Evolutionary conservation across 2,329 filamentous ascomycete species (phyloP).

Genomic region (Aspergillus ochraceus): DNA sequence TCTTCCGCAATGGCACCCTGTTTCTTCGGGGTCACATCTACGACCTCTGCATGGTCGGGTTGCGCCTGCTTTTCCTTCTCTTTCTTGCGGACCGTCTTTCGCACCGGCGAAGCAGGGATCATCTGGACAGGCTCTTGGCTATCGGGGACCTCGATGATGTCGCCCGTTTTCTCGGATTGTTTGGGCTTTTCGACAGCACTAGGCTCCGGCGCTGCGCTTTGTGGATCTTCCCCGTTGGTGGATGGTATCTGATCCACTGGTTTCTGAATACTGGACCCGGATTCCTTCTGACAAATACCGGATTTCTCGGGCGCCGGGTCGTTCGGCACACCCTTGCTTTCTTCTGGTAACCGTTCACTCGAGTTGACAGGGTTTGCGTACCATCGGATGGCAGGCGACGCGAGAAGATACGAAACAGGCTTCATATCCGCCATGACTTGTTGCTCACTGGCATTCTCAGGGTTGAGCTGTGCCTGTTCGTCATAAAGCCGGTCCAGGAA

Average conservation of each 20-base stretch:
- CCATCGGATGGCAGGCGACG: constrained; percentile 8
- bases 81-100: background rate
- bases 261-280: background rate
- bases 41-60: background rate
- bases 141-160: constrained; percentile 29
- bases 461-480: constrained; percentile 50
- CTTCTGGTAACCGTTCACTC: background rate
- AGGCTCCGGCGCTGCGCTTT: background rate
- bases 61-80: background rate
- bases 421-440: constrained; percentile 31
- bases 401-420: constrained; percentile 35
- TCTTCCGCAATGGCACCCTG: background rate
- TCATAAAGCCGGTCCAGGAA: constrained; percentile 64
- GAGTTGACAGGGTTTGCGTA: background rate
- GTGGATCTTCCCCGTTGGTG: background rate
- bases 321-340: background rate
- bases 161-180: background rate
- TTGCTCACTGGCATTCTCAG: constrained; percentile 39
- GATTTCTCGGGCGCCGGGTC: background rate
- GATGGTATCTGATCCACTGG: no score
- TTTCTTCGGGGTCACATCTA: background rate
- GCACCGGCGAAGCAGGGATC: background rate
- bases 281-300: background rate
- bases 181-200: background rate
- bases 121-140: constrained; percentile 26